phyloP scores from a whole-genome alignment of 2,329 filamentous ascomycete species.

The Talaromyces sp. region DNA sequence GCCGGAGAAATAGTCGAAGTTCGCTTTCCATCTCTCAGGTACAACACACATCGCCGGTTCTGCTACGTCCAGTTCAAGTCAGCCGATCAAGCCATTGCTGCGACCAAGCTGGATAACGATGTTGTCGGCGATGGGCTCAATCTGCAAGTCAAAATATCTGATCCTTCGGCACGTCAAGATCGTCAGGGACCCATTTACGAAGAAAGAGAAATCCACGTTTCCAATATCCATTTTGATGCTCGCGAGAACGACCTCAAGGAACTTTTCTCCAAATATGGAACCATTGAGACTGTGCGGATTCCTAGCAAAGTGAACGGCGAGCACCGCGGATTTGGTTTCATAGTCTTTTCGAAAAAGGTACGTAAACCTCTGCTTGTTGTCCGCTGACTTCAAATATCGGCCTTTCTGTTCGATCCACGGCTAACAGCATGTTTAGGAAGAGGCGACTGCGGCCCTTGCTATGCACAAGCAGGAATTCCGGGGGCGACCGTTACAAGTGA shows the following conservation, averaged over 20 bases:
- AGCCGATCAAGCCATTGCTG: slow-evolving; percentile 61
- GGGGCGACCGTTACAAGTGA: slow-evolving; percentile 62
- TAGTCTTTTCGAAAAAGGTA: slow-evolving; percentile 66
- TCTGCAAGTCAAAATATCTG: slow-evolving; percentile 74
- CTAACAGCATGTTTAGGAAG: slow-evolving; percentile 45
- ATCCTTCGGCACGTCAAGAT: slow-evolving; percentile 71
- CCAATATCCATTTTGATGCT: slow-evolving; percentile 58
- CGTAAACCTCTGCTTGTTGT: background rate
- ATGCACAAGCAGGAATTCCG: slow-evolving; percentile 68
- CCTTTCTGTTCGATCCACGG: background rate
- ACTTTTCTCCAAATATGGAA: slow-evolving; percentile 70
- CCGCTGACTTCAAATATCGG: background rate
- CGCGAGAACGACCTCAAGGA: slow-evolving; percentile 65
- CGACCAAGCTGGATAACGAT: slow-evolving; percentile 67
- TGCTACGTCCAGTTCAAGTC: slow-evolving; percentile 90
- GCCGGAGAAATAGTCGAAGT: slow-evolving; percentile 81
- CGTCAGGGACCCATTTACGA: slow-evolving; percentile 79
- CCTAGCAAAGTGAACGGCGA: slow-evolving; percentile 62
- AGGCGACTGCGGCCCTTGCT: slow-evolving; percentile 59
- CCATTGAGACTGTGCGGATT: slow-evolving; percentile 66
- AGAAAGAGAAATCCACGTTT: slow-evolving; percentile 77
- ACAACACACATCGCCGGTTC: slow-evolving; percentile 81
- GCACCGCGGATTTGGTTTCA: slow-evolving; percentile 72
- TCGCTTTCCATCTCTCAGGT: slow-evolving; percentile 86
- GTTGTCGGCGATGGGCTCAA: slow-evolving; percentile 63